Percentiles rank a stretch among this genome's conserved stretches.
Conservation (phyloP, 306 rosid genomes). For the Sophora flavescens region DNA sequence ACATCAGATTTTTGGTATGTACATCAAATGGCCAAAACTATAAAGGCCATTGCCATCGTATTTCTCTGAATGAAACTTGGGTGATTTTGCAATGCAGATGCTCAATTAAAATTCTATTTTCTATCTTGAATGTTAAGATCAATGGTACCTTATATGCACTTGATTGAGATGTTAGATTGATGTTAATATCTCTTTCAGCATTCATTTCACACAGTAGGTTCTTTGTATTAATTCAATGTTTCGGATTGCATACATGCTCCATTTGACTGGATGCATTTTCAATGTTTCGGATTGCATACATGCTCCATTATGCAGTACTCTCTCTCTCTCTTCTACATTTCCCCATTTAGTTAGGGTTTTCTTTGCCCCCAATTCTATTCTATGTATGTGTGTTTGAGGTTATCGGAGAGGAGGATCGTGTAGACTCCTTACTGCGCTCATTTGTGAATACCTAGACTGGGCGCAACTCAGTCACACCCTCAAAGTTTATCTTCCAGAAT, state of each 20-base stretch:
- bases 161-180: background rate
- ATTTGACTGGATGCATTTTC: too few relatives aligned
- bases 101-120: background rate
- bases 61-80: background rate
- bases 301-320: too few relatives aligned
- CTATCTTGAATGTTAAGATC: conserved; percentile 5
- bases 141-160: background rate
- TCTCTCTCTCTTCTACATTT: conserved; percentile 26
- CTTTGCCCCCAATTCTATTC: background rate
- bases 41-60: background rate
- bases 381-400: conserved; percentile 92
- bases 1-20: too few relatives aligned
- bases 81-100: background rate
- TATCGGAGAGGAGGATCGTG: conserved; percentile 97
- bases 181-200: background rate
- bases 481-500: conserved; percentile 95
- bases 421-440: conserved; percentile 86
- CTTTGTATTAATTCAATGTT: background rate
- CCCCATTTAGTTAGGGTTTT: conserved; percentile 33
- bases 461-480: conserved; percentile 93
- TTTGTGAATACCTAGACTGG: conserved; percentile 98
- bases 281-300: too few relatives aligned
- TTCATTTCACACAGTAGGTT: background rate
- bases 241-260: background rate
- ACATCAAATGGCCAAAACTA: background rate